Conservation (phyloP, 495 filamentous ascomycete species). For the Rusavskia elegans region DNA sequence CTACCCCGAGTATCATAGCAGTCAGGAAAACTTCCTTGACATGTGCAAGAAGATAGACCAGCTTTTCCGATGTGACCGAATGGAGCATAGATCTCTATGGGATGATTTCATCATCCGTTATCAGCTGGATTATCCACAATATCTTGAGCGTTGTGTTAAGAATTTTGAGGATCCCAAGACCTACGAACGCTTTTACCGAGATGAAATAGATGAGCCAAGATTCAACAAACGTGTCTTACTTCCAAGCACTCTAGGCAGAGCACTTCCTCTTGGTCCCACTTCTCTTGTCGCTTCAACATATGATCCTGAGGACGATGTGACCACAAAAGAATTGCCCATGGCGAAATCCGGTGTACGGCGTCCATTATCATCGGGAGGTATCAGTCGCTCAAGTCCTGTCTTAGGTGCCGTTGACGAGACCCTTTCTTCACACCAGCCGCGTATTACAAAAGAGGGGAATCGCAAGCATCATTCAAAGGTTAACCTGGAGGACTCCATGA, state of each 20-base stretch:
- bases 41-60: slow-evolving; percentile 37
- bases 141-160: slow-evolving; percentile 18
- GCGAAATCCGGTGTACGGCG: not conserved
- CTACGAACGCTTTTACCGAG: slow-evolving; percentile 11
- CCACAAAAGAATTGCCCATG: not conserved
- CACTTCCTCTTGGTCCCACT: not conserved
- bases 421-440: no score
- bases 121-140: slow-evolving; percentile 21
- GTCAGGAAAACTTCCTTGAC: slow-evolving; percentile 33
- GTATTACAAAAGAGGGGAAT: no score
- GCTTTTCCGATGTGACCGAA: slow-evolving; percentile 22
- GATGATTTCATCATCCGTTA: slow-evolving; percentile 51
- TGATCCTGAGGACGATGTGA: no score
- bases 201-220: slow-evolving; percentile 6
- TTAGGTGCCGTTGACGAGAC: no score
- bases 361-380: not conserved
- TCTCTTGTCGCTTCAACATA: not conserved
- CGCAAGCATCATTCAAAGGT: no score
- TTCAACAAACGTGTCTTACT: slow-evolving; percentile 8
- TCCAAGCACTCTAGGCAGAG: slow-evolving; percentile 4
- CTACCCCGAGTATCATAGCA: slow-evolving; percentile 43
- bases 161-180: slow-evolving; percentile 10
- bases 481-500: no score
- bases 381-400: no score
- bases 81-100: slow-evolving; percentile 37